Evolutionary conservation across 2,329 filamentous ascomycete species (phyloP).

Genomic region (Aspergillus latus): DNA sequence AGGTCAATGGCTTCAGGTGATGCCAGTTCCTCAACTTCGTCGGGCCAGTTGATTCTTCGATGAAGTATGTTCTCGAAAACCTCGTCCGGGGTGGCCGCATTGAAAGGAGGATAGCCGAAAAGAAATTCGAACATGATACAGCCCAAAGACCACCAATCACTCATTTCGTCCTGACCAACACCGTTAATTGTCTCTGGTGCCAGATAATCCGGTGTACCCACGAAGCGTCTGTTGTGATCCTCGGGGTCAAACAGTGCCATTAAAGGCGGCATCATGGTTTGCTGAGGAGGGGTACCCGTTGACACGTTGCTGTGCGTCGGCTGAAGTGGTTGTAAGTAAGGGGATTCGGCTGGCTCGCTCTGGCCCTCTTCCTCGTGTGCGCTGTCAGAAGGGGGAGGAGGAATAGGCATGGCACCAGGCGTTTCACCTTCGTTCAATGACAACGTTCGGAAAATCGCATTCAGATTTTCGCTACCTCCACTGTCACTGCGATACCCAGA

Average conservation of each 20-base stretch:
- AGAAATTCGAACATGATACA: constrained; percentile 97
- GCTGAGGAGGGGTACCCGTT: constrained; percentile 52
- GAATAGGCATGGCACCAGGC: constrained; percentile 36
- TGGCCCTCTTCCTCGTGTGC: constrained; percentile 74
- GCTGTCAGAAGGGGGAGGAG: constrained; percentile 36
- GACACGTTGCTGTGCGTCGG: constrained; percentile 54
- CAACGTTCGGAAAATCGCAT: constrained; percentile 77
- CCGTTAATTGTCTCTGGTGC: constrained; percentile 96
- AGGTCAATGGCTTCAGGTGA: constrained; percentile 89
- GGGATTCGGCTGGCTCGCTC: constrained; percentile 70
- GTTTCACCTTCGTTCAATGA: constrained; percentile 66
- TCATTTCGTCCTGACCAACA: constrained; percentile 92
- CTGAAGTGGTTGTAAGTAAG: constrained; percentile 71
- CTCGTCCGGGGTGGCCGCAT: constrained; percentile 82
- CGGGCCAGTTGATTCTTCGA: constrained; percentile 88
- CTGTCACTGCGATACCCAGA: constrained; percentile 90
- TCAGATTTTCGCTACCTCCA: constrained; percentile 80
- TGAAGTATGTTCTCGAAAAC: constrained; percentile 96
- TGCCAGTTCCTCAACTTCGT: constrained; percentile 73
- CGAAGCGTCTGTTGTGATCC: constrained; percentile 88
- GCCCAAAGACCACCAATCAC: constrained; percentile 99
- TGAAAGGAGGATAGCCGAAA: constrained; percentile 90
- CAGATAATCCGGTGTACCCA: constrained; percentile 94
- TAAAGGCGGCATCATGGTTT: constrained; percentile 82
- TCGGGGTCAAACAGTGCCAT: constrained; percentile 94